Evolutionary conservation across 129 eudicot genomes (phyloP), one percentile per base, ranked within the genome.

Genomic region (Silybum marianum): DNA sequence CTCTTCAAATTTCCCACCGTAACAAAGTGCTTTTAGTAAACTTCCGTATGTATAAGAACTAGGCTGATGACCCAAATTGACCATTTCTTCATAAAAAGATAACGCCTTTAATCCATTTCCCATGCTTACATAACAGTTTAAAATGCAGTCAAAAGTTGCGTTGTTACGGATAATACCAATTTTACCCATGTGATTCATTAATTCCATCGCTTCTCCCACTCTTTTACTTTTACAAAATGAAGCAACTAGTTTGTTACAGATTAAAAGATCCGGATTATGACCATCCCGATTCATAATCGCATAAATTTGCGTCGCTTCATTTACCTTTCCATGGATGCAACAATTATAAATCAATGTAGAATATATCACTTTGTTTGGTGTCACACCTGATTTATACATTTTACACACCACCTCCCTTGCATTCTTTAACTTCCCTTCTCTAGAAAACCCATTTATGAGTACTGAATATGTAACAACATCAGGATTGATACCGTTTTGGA

Each of bases 381-480:
- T 71, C 66, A 89, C 44, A 34, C 94, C 90, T 24, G 88, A 87
- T 84, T 68, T 90, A 78, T 90, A 90, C 88, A 92, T 86, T 82
- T 85, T 89, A 86, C 97, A 86, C 34, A 95, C 71, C 28, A 95
- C 81, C 88, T 92, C 97, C 86, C 85, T 90, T 28, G 86, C 88
- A 46, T 51, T 84, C 19, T 66, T 73, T 75, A 86, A 85, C 79
- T 75, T 92, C 39, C 97, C 97, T 39, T 84, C 87, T 78, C 79
- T 89, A 85, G 86, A 88, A 84, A 89, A 90, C 40, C 97, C 97
- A 90, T 90, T 90, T 69, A 95, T 72, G 73, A 95, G 90, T 39
- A 87, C 91, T 0, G 98, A 91, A 89, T 89, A 95, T 34, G 94
- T 90, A 30, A 95, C 68, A 32, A 95, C 86, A 83, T 95, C 98